Evolutionary conservation across 2,329 filamentous ascomycete genomes (phyloP), one percentile per base, ranked within the genome.

Genomic region (Byssoonygena ceratinophila): DNA sequence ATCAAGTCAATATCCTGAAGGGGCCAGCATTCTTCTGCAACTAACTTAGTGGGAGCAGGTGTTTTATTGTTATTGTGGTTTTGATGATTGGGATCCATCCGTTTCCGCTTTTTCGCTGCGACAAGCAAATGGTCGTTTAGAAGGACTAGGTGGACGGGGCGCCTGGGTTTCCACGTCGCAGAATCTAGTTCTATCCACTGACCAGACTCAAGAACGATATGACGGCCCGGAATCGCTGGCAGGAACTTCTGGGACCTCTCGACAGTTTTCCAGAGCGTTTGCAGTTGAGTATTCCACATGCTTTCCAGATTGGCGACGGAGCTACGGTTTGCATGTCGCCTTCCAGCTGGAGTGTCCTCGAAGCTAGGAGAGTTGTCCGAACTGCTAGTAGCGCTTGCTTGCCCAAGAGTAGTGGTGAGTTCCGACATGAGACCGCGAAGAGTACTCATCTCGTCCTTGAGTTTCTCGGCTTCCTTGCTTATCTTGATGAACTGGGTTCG

Each of bases 401-500:
- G 71, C 18, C 70, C 71, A 16, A 76, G 59, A 55, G 89, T 88
- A 6, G 81, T 77, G 61, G 88, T 97, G 53, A 98, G 77, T 59
- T 98, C 92, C 1, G 88, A 83, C 84, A 98, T 96, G 49, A 97
- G 77, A 58, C 87, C 87, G 41, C 87, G 82, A 29, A 98, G 78
- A 5, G 87, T 87, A 49, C 87, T 81, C 92, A 98, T 97, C 68
- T 98, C 92, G 52, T 82, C 81, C 71, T 97, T 97, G 54, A 98
- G 80, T 72, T 95, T 96, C 70, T 98, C 92, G 1, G 94, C 92
- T 72, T 98, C 92, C 70, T 97, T 96, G 66, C 90, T 96, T 68
- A 98, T 97, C 70, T 94, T 94, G 75, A 98, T 97, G 65, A 98
- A 98, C 64, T 97, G 92, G 0, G 88, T 94, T 46, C 92, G 83